Evolutionary conservation across 371 early-diverging fungal species (phyloP).

Genomic region (Nematocida sp.): DNA sequence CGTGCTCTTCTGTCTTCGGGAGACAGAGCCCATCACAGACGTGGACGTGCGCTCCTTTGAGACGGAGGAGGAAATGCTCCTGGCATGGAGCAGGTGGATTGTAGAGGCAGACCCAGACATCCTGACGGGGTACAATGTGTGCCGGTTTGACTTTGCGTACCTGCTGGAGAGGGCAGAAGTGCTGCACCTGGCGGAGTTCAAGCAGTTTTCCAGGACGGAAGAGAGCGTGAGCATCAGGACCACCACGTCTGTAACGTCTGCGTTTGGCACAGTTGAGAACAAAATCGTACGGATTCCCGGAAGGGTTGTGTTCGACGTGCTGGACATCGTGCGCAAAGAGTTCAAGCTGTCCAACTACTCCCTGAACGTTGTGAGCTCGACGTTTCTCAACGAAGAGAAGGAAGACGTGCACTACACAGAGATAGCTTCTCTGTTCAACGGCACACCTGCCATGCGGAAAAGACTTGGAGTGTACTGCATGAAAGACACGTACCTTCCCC

Average conservation of each 20-base stretch:
- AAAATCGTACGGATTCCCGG: conserved; percentile 71
- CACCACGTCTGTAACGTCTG: background rate
- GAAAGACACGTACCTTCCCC: conserved; percentile 92
- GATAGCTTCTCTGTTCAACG: conserved; percentile 87
- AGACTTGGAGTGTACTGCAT: conserved; percentile 95
- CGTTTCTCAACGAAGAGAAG: conserved; percentile 94
- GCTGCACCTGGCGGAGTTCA: conserved; percentile 70
- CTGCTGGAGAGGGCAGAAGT: conserved; percentile 80
- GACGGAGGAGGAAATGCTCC: conserved; percentile 74
- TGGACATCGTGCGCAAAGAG: conserved; percentile 88
- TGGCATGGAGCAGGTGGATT: conserved; percentile 69
- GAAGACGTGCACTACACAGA: conserved; percentile 97
- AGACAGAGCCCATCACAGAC: conserved; percentile 84
- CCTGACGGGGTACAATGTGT: conserved; percentile 93
- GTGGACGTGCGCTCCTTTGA: conserved; percentile 76
- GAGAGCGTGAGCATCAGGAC: background rate
- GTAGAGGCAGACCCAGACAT: conserved; percentile 83
- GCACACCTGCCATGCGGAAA: conserved; percentile 82
- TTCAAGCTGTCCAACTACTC: conserved; percentile 91
- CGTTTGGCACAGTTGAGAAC: conserved; percentile 22
- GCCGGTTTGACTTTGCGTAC: conserved; percentile 95
- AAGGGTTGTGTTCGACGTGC: conserved; percentile 83
- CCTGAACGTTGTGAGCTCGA: conserved; percentile 87
- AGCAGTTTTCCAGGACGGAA: conserved; percentile 72
- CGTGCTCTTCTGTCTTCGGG: conserved; percentile 79